Evolutionary conservation across 805 yeast species (phyloP), one percentile per base, ranked within the genome.

Genomic region (Cyberlindnera maritima): DNA sequence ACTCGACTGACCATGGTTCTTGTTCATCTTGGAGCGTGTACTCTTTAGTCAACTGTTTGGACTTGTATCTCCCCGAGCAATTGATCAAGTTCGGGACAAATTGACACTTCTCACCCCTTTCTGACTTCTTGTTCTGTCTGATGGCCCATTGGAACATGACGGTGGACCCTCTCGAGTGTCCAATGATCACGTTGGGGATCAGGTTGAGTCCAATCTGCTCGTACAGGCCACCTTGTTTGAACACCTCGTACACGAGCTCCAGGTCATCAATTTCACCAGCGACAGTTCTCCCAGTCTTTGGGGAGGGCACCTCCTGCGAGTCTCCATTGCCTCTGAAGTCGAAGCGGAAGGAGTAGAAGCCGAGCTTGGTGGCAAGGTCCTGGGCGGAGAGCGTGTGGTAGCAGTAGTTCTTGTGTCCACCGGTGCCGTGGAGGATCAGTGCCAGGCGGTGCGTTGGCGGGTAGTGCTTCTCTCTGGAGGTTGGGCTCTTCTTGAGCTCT

Each of bases 321-420:
- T 77, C 80, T 1, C 97, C 98, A 63, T 91, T 83, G 4, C 85
- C 86, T 46, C 97, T 73, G 57, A 91, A 90, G 64, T 91, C 97
- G 53, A 90, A 81, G 52, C 97, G 70, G 39, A 88, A 72, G 4
- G 85, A 77, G 59, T 73, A 80, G 44, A 79, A 69, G 0, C 95
- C 96, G 48, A 76, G 62, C 10, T 75, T 74, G 1, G 67, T 60
- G 0, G 90, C 81, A 43, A 91, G 62, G 21, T 65, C 66, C 26
- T 76, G 75, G 1, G 95, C 91, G 38, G 87, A 63, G 15, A 67
- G 55, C 19, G 77, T 75, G 52, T 85, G 89, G 64, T 85, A 90
- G 48, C 88, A 80, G 60, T 88, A 85, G 68, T 86, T 79, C 55
- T 88, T 79, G 61, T 91, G 95, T 0, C 96, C 95, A 1, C 82